Base-by-base conservation (phyloP, 306 rosid genomes). In the Medicago lupulina region DNA sequence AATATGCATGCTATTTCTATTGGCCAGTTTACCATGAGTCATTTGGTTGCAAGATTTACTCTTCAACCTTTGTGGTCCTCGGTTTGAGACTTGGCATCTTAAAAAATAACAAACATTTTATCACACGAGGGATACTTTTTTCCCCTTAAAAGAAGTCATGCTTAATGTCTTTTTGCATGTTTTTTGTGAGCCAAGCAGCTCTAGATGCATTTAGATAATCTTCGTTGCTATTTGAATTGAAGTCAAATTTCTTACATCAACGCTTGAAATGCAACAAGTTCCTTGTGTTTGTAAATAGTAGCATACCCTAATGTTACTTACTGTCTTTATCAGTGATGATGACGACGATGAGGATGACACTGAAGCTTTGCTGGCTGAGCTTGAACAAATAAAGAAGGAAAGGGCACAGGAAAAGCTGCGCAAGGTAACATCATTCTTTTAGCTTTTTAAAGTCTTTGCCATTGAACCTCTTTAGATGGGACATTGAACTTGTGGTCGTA, bases 321-420 rank as follows among this genome's bases (percentile, higher is more conserved):
- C 31, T 34, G 18, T 63, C 67, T 46, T 39, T 44, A 18, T 28
- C 67, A 86, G 91, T 80, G 93, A 83, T 39, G 93, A 85, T 0
- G 90, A 88, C 0, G 92, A 89, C 0, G 97, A 91, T 1, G 96
- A 87, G 75, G 97, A 90, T 66, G 97, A 92, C 67, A 90, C 96
- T 15, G 97, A 90, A 84, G 99, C 99, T 39, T 87, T 92, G 69
- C 47, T 89, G 85, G 98, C 96, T 15, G 99, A 95, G 90, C 97
- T 95, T 70, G 99, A 92, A 87, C 99, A 90, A 80, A 95, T 95
- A 83, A 95, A 86, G 87, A 92, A 89, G 86, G 99, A 95, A 83
- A 88, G 97, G 80, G 97, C 91, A 9, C 97, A 95, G 89, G 98
- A 95, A 86, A 92, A 88, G 89, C 89, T 85, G 5, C 88, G 90